phyloP scores from a whole-genome alignment of 2,329 filamentous ascomycete genomes.

The Corynespora cassiicola region DNA sequence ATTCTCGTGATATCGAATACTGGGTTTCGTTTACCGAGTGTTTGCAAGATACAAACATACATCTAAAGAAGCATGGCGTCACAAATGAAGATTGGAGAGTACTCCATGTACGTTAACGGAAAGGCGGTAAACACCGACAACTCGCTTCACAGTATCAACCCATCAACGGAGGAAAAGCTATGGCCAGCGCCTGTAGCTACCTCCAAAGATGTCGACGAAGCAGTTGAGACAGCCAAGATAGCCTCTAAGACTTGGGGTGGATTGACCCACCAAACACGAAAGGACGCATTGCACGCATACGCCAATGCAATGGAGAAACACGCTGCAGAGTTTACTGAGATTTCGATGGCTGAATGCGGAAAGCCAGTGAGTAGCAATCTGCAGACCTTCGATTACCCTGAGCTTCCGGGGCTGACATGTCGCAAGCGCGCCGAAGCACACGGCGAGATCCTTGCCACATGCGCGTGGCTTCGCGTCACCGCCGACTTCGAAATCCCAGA shows the following conservation, averaged over 20 bases:
- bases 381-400: not conserved
- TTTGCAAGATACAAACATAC: too few species aligned
- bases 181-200: conserved; percentile 57
- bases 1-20: too few species aligned
- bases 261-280: conserved; percentile 22
- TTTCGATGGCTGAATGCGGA: conserved; percentile 31
- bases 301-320: conserved; percentile 27
- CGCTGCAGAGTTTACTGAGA: conserved; percentile 22
- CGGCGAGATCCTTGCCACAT: conserved; percentile 11
- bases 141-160: conserved; percentile 57
- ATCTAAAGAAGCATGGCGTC: too few species aligned
- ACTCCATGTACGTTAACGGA: too few species aligned
- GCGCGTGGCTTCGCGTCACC: conserved; percentile 39
- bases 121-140: conserved; percentile 50
- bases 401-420: too few species aligned
- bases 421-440: conserved; percentile 15
- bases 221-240: conserved; percentile 52
- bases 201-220: conserved; percentile 55
- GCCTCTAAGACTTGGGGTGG: conserved; percentile 54
- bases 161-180: conserved; percentile 54
- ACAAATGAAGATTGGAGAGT: too few species aligned
- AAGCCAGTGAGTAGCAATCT: conserved; percentile 21
- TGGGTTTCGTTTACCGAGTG: too few species aligned
- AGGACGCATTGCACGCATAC: conserved; percentile 22
- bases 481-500: conserved; percentile 38